Conservation (phyloP, 192 early-diverging fungal species). For the Umbelopsis sp. region DNA sequence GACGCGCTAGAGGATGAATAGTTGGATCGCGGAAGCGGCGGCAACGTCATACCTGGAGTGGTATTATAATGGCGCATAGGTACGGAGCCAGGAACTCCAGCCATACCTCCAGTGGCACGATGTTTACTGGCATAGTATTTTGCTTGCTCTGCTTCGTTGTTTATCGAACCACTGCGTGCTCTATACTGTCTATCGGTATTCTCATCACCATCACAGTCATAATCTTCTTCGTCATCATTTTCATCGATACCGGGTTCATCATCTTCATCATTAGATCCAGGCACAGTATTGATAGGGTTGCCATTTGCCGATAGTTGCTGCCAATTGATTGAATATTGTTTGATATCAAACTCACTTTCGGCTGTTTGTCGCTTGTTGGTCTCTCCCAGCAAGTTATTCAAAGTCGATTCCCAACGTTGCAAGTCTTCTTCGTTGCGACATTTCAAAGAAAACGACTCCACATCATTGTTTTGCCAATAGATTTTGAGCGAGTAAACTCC, state of each 20-base stretch:
- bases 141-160: constrained; percentile 10
- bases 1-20: constrained; percentile 11
- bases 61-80: constrained; percentile 21
- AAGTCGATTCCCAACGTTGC: constrained; percentile 77
- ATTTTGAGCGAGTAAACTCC: constrained; percentile 62
- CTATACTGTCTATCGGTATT: not conserved
- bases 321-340: constrained; percentile 21
- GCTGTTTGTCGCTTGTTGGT: constrained; percentile 39
- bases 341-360: constrained; percentile 34
- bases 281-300: not conserved
- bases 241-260: constrained; percentile 49
- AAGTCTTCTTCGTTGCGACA: constrained; percentile 89
- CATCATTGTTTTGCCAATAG: constrained; percentile 68
- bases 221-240: constrained; percentile 37
- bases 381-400: constrained; percentile 69
- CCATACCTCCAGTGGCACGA: not conserved
- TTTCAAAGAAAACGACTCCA: constrained; percentile 83
- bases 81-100: not conserved
- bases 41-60: constrained; percentile 37
- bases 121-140: not conserved
- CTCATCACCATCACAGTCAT: constrained; percentile 28
- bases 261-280: constrained; percentile 32
- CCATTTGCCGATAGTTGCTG: constrained; percentile 4
- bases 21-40: constrained; percentile 32
- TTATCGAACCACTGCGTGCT: constrained; percentile 12